These are phyloP conservation scores for Penicillium odoratum DNA, from an alignment of 495 filamentous ascomycete genomes.

Conservation along the genomic window DNA sequence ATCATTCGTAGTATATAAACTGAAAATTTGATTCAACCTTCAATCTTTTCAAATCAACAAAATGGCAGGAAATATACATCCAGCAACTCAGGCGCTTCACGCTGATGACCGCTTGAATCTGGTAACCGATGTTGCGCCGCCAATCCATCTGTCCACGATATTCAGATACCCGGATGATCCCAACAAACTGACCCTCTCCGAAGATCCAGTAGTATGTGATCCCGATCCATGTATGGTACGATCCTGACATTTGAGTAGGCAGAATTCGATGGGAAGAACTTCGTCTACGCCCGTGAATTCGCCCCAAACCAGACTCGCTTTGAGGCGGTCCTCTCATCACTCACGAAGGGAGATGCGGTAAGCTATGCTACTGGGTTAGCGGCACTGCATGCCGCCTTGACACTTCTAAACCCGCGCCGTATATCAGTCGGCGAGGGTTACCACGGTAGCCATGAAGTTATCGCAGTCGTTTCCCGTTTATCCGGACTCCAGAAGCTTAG, in stretches of 20 bases:
- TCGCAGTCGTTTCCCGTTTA: slow-evolving; percentile 64
- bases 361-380: slow-evolving; percentile 78
- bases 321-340: slow-evolving; percentile 67
- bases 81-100: slow-evolving; percentile 53
- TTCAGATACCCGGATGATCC: slow-evolving; percentile 74
- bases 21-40: too few relatives aligned
- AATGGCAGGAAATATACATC: slow-evolving; percentile 22
- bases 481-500: slow-evolving; percentile 62
- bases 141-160: slow-evolving; percentile 80
- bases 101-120: slow-evolving; percentile 72
- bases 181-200: slow-evolving; percentile 48
- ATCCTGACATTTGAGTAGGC: slow-evolving; percentile 8
- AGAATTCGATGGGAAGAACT: slow-evolving; percentile 33
- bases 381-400: slow-evolving; percentile 76
- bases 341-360: slow-evolving; percentile 64
- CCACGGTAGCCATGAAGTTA: slow-evolving; percentile 83
- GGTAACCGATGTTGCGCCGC: slow-evolving; percentile 71
- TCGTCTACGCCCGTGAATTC: slow-evolving; percentile 72
- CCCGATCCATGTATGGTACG: neutral
- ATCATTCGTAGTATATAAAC: too few relatives aligned
- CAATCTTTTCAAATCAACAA: neutral
- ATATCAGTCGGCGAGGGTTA: slow-evolving; percentile 78
- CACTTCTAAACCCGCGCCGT: slow-evolving; percentile 68
- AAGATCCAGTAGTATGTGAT: slow-evolving; percentile 30
- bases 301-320: slow-evolving; percentile 76